Percentiles rank a stretch among this genome's conserved stretches.
These are phyloP conservation scores for Diaporthe australafricana DNA, from an alignment of 2,329 filamentous ascomycete genomes.

Conservation along the genomic window DNA sequence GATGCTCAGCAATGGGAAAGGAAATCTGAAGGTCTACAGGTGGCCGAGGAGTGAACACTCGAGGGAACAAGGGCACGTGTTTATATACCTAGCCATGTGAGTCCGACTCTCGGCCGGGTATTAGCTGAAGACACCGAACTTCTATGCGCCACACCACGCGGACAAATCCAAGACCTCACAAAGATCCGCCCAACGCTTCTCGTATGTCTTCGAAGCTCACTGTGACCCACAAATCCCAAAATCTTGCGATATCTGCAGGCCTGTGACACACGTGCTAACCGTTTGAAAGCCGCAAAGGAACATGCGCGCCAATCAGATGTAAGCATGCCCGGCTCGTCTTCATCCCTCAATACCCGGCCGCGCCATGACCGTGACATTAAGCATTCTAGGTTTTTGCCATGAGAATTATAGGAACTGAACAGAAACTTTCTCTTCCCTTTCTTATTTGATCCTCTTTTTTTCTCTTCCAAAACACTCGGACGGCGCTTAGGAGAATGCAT, in stretches of 20 bases:
- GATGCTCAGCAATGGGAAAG: background rate
- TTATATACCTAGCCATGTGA: background rate
- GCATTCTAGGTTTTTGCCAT: background rate
- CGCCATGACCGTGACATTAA: background rate
- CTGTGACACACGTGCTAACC: background rate
- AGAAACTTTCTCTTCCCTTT: too few relatives aligned
- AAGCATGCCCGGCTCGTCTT: slow-evolving; percentile 3
- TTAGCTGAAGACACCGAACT: background rate
- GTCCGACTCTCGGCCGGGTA: slow-evolving; percentile 3
- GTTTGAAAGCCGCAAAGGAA: background rate
- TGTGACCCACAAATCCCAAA: slow-evolving; percentile 6
- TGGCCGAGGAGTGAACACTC: too few relatives aligned
- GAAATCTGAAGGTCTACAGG: background rate
- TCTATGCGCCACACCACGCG: slow-evolving; percentile 11
- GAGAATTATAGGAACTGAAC: too few relatives aligned
- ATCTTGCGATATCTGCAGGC: slow-evolving; percentile 10
- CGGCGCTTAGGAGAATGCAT: too few relatives aligned
- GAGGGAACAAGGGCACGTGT: background rate
- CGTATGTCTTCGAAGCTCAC: background rate
- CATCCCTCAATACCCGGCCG: slow-evolving; percentile 3
- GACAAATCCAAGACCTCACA: background rate
- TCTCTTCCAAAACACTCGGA: too few relatives aligned
- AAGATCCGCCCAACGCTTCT: background rate
- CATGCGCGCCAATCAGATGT: slow-evolving; percentile 26
- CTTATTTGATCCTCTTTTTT: too few relatives aligned